These are phyloP conservation scores for Saccharomycopsis hybrid DNA, from an alignment of 1,139 yeast genomes.

Conservation along the genomic window DNA sequence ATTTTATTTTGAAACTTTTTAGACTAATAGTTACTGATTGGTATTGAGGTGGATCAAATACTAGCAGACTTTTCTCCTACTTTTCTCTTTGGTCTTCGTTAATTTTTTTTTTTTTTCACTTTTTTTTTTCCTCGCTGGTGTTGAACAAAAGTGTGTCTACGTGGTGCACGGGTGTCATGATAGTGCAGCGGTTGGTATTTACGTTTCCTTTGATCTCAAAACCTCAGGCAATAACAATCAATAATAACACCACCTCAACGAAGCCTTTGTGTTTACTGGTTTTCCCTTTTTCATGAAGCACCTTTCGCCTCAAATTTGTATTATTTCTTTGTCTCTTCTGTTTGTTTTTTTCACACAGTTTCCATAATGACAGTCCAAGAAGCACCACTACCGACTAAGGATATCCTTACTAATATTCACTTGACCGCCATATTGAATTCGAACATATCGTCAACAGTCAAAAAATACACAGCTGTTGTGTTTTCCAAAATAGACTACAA, in stretches of 20 bases:
- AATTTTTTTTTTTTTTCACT: neutral
- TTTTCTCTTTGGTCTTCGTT: too few relatives aligned
- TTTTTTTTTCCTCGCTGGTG: neutral
- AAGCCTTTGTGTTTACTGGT: too few relatives aligned
- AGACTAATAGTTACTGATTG: neutral
- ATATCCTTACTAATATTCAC: slow-evolving; percentile 5
- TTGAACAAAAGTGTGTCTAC: neutral
- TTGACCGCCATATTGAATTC: slow-evolving; percentile 7
- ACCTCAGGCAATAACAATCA: too few relatives aligned
- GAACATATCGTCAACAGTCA: neutral
- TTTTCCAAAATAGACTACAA: neutral
- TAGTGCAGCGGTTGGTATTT: neutral
- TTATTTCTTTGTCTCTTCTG: too few relatives aligned
- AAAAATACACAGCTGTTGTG: slow-evolving; percentile 3
- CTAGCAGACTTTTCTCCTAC: too few relatives aligned
- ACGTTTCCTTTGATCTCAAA: too few relatives aligned
- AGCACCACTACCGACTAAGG: slow-evolving; percentile 7
- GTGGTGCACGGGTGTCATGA: slow-evolving; percentile 1
- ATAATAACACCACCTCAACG: too few relatives aligned
- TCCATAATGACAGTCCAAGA: too few relatives aligned
- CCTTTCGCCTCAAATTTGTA: too few relatives aligned
- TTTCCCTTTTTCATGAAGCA: too few relatives aligned
- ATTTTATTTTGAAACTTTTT: neutral
- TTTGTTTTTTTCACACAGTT: too few relatives aligned
- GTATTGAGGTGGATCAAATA: neutral